Conservation (phyloP, 1,284 basidiomycete species). For the Rhodofomes roseus region DNA sequence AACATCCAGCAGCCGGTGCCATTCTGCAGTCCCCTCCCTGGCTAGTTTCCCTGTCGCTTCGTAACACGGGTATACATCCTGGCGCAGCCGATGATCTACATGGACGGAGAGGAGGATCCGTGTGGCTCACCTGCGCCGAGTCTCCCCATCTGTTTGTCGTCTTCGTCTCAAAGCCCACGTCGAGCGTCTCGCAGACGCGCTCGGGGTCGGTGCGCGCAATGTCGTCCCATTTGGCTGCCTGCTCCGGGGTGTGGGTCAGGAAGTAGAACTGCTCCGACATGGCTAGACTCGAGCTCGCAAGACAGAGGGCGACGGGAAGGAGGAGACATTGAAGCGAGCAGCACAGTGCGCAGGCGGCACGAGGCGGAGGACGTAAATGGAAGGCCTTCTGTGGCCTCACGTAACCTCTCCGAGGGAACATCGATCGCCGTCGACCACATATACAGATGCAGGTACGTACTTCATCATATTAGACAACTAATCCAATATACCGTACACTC, state of each 20-base stretch:
- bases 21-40: not conserved
- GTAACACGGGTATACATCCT: not conserved
- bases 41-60: not conserved
- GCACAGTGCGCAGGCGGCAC: no score
- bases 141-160: not conserved
- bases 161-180: not conserved
- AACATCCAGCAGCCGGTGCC: not conserved
- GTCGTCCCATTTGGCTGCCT: not conserved
- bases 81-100: no score
- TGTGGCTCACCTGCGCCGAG: not conserved
- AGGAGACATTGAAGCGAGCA: no score
- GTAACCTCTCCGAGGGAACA: no score
- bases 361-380: no score
- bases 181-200: not conserved
- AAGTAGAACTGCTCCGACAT: not conserved
- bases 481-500: no score
- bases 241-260: not conserved
- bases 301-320: no score
- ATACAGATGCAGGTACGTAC: no score
- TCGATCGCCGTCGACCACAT: no score
- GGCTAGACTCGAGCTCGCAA: no score
- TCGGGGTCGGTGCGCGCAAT: not conserved
- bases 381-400: no score
- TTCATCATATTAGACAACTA: no score
- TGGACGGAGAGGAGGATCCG: not conserved